Evolutionary conservation across 768 basidiomycete genomes (phyloP), one percentile per base, ranked within the genome.

Genomic region (Mycena floridula): DNA sequence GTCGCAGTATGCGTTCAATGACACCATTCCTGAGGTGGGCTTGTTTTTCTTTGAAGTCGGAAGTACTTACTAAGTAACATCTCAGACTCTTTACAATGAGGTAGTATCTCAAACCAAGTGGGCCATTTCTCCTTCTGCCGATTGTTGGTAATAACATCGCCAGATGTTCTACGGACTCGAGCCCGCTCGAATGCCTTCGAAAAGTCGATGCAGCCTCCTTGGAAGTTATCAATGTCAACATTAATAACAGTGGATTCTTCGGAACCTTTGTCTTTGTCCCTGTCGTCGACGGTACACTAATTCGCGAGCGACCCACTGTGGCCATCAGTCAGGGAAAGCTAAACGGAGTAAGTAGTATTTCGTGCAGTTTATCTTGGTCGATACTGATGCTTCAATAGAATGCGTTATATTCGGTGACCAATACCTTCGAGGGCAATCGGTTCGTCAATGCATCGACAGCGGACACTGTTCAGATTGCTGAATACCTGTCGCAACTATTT

Each of bases 401-500:
- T 15, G 32, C 32, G 13, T 18, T 35, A 13, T 35, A 35, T 35
- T 3, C 32, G 32, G 32, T 35, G 13, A 7, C 32, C 4, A 35
- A 3, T 7, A 35, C 32, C 32, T 35, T 35, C 18, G 32, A 35
- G 7, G 32, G 32, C 3, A 35, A 18, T 15, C 3, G 13, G 15
- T 35, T 35, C 18, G 7, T 35, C 3, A 35, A 7, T 7, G 32
- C 32, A 7, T 35, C 32, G 15, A n/a, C n/a, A n/a, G n/a, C n/a
- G n/a, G n/a, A n/a, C n/a, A n/a, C n/a, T n/a, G n/a, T n/a, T n/a
- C n/a, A n/a, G n/a, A n/a, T n/a, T n/a, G n/a, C n/a, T n/a, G 32
- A 35, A 35, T 35, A 35, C 7, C 4, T 18, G 4, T 15, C 15
- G 7, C 25, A 91, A 88, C 50, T 64, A 60, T 11, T 89, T 89